phyloP scores from a whole-genome alignment of 805 yeast genomes.

The Yarrowia sp. region DNA sequence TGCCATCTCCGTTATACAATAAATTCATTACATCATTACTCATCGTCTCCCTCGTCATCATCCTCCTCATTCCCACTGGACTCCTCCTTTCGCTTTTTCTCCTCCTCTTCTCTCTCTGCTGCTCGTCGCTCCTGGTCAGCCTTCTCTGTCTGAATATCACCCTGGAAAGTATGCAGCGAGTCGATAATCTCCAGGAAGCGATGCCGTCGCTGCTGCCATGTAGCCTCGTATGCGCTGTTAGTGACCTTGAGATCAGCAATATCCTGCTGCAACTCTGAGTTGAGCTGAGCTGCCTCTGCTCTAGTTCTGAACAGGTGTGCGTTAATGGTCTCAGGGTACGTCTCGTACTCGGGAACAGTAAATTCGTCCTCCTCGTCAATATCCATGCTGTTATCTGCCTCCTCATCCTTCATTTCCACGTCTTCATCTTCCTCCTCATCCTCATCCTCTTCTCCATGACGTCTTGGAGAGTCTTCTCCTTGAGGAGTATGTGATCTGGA shows the following conservation, averaged over 20 bases:
- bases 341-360: slow-evolving; percentile 4
- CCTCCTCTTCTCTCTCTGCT: slow-evolving; percentile 25
- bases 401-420: slow-evolving; percentile 28
- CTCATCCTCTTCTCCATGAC: slow-evolving; percentile 26
- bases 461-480: not conserved
- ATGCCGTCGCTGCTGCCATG: slow-evolving; percentile 23
- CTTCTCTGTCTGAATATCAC: slow-evolving; percentile 24
- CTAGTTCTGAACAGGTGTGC: slow-evolving; percentile 18
- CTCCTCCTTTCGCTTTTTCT: slow-evolving; percentile 14
- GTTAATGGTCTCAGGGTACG: not conserved
- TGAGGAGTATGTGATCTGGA: slow-evolving; percentile 13
- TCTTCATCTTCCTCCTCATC: slow-evolving; percentile 21
- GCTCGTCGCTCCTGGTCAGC: slow-evolving; percentile 25
- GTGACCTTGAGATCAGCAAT: slow-evolving; percentile 24
- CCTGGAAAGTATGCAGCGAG: slow-evolving; percentile 25
- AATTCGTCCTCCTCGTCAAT: not conserved
- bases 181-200: slow-evolving; percentile 18
- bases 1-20: no score
- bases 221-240: slow-evolving; percentile 3
- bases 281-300: slow-evolving; percentile 6
- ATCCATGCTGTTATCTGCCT: slow-evolving; percentile 17
- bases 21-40: not conserved
- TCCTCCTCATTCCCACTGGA: not conserved
- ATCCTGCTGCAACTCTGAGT: slow-evolving; percentile 7
- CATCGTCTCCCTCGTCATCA: not conserved